Evolutionary conservation across 176 grass and related monocot species (phyloP).

Genomic region (Neostapfia colusana): DNA sequence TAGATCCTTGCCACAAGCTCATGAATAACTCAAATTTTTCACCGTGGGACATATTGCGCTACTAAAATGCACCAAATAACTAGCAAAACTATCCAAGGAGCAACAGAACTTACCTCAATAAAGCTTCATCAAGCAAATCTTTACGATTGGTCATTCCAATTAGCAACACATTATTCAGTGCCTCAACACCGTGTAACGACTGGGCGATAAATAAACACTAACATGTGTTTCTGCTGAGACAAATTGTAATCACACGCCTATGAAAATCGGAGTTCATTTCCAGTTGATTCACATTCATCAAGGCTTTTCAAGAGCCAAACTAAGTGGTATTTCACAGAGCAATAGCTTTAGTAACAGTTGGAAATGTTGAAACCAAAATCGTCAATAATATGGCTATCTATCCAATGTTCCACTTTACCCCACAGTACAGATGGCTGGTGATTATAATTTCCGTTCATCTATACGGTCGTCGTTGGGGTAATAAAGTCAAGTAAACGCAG

Average conservation of each 20-base stretch:
- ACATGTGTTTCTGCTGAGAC: not conserved
- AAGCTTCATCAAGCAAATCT: slow-evolving; percentile 96
- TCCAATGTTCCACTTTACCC: not conserved
- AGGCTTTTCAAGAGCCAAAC: not conserved
- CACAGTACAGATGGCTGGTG: not conserved
- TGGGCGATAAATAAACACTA: not conserved
- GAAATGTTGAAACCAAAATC: not conserved
- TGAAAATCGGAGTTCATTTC: not conserved
- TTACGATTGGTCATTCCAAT: slow-evolving; percentile 99
- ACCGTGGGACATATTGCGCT: slow-evolving; percentile 11
- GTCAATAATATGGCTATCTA: not conserved
- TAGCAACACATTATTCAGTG: slow-evolving; percentile 93
- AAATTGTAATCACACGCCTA: not conserved
- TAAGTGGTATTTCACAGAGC: not conserved
- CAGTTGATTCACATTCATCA: not conserved
- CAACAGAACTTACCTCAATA: slow-evolving; percentile 67
- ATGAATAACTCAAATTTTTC: slow-evolving; percentile 18
- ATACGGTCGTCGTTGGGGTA: too few relatives aligned
- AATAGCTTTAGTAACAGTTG: not conserved
- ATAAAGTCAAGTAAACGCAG: too few relatives aligned
- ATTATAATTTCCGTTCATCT: too few relatives aligned
- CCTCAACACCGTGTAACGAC: slow-evolving; percentile 96
- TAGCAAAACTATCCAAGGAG: not conserved
- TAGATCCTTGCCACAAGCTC: not conserved
- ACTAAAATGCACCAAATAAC: slow-evolving; percentile 9